Evolutionary conservation across 768 basidiomycete genomes (phyloP), one percentile per base, ranked within the genome.

Genomic region (Suillus alpinus): DNA sequence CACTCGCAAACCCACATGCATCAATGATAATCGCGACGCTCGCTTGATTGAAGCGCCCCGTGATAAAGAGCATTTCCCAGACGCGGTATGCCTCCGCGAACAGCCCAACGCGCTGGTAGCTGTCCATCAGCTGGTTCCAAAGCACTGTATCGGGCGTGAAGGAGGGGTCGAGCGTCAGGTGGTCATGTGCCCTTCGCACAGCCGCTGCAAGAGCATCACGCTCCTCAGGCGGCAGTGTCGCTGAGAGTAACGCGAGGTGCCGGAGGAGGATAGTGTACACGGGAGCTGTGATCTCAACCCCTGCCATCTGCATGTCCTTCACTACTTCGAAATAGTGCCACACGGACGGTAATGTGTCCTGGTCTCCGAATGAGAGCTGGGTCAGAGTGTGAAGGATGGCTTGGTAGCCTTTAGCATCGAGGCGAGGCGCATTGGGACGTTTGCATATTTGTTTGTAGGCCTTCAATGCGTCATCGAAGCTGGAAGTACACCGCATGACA

Each of bases 111-210:
- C 86, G 87, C 66, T 91, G 86, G 73, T 95, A 98, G 0, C 92
- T 87, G 71, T 92, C 85, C 90, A 97, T 92, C 62, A 97, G 76
- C 67, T 91, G 85, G 69, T 94, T 95, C 82, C 90, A 87, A 13
- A 94, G 78, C 3, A 77, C 72, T 13, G 77, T 73, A 65, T 94
- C 88, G 2, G 92, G 89, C 9, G 87, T 81, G 59, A 95, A 74
- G n/a, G 84, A 81, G 14, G 88, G 80, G 67, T 95, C 92, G 44
- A 95, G 78, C n/a, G 86, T 87, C 68, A 96, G 80, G 59, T 85
- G 78, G 61, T 90, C 84, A 70, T 95, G 92, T 8, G 87, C 80
- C 9, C 86, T 83, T 26, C 85, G 83, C 44, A 88, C 79, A n/a
- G 80, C 76, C 5, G 68, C 71, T 12, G 83, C 70, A 20, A 88